A percentile compares a stretch with the other conserved stretches of the same genome.
Conservation (phyloP, 441 rosid genomes). For the Gossypium gossypioides region DNA sequence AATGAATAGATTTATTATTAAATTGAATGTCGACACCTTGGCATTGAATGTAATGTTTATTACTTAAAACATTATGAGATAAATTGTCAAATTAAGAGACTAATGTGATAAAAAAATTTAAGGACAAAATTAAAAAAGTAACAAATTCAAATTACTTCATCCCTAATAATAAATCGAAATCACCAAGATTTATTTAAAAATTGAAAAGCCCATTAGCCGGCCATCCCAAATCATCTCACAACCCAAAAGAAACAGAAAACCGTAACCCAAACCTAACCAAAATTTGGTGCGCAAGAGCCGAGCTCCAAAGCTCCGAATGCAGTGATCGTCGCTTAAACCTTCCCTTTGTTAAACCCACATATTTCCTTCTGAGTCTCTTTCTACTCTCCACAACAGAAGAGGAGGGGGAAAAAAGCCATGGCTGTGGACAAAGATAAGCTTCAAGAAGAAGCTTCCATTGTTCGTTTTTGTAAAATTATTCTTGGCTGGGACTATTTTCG, state of each 20-base stretch:
- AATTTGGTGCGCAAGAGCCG: not conserved
- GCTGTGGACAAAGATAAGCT: slow-evolving; percentile 50
- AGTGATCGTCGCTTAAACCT: not conserved
- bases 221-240: not conserved
- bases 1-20: too few species aligned
- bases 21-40: too few species aligned
- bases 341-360: not conserved
- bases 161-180: not conserved
- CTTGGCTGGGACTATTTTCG: slow-evolving; percentile 75
- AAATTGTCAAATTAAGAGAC: too few species aligned
- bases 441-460: slow-evolving; percentile 46
- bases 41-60: too few species aligned
- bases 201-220: not conserved
- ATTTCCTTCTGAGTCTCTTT: not conserved
- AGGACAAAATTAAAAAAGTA: too few species aligned
- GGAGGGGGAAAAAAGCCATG: slow-evolving; percentile 21
- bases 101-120: too few species aligned
- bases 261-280: not conserved
- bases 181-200: not conserved
- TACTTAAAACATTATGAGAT: too few species aligned
- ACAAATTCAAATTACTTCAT: too few species aligned
- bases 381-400: not conserved
- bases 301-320: not conserved
- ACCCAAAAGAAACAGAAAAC: not conserved
- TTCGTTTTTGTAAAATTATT: slow-evolving; percentile 56